Conservation (phyloP, 768 basidiomycete genomes). For the Asterophora lycoperdoides region DNA sequence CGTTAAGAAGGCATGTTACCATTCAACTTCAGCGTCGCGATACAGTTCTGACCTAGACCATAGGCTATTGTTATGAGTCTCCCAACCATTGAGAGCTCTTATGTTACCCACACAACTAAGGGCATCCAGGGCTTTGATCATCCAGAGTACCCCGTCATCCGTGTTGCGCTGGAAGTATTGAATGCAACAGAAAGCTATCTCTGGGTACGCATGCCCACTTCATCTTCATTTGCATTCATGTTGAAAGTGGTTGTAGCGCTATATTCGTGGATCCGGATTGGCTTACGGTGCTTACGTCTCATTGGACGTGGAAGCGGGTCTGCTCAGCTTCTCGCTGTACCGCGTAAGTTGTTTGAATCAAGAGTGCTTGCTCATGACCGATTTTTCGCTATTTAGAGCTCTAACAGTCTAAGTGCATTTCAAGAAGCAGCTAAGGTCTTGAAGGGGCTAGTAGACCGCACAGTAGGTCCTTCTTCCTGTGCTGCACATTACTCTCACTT, state of each 20-base stretch:
- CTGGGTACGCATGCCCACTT: conserved; percentile 54
- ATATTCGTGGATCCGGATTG: conserved; percentile 90
- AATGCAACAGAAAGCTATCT: conserved; percentile 94
- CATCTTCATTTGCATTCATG: background rate
- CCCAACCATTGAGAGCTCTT: conserved; percentile 93
- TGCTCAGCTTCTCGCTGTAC: conserved; percentile 73
- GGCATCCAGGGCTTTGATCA: conserved; percentile 78
- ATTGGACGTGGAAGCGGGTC: conserved; percentile 73
- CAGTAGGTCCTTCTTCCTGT: conserved; percentile 44
- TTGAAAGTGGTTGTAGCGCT: conserved; percentile 47
- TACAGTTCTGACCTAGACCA: conserved; percentile 9
- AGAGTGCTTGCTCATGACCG: background rate
- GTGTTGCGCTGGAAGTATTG: conserved; percentile 80
- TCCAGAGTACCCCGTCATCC: conserved; percentile 79
- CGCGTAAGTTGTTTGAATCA: conserved; percentile 47
- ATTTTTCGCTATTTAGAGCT: conserved; percentile 49
- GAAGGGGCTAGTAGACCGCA: conserved; percentile 73
- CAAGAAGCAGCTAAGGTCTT: conserved; percentile 77
- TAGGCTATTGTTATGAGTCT: conserved; percentile 85
- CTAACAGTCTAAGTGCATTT: conserved; percentile 75
- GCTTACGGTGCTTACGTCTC: conserved; percentile 87
- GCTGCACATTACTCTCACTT: background rate
- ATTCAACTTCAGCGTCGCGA: background rate
- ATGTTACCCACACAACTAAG: conserved; percentile 71
- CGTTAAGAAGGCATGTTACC: conserved; percentile 51